Evolutionary conservation across 2,329 filamentous ascomycete genomes (phyloP), one percentile per base, ranked within the genome.

Genomic region (Neonectria hederae): DNA sequence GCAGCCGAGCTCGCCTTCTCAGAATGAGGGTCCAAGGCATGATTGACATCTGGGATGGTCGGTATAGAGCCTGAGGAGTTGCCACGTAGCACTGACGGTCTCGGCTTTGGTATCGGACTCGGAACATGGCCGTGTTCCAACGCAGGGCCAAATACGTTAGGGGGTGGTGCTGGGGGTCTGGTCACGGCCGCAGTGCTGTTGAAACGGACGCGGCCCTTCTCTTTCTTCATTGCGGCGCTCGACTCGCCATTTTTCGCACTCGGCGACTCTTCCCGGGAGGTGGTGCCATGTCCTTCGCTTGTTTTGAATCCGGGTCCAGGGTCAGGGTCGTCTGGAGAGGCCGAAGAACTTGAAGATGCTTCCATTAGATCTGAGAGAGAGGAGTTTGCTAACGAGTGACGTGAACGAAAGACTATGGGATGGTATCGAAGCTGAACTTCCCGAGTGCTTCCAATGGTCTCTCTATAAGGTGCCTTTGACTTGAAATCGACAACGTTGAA

Each of bases 171-270:
- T 17, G 67, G 74, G 52, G 70, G 76, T 63, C 65, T 76, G 43
- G 69, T 76, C 22, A 71, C 74, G 19, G 70, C 80, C 28, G 81
- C 80, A 61, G 77, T 80, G 74, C 82, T 84, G 70, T 84, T 84
- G 68, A 84, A 84, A 7, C 82, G 78, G 28, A 84, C 83, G 28
- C 83, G 79, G 3, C 80, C 81, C 66, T 83, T 84, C 65, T 84
- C 82, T 69, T 77, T 82, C 63, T 58, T 74, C n/a, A 66, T 35
- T 28, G 65, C 70, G 17, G 70, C 42, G 32, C 22, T 40, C 17
- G 32, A n/a, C 14, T 49, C 70, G 48, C 61, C 64, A 1, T 58
- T 58, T 22, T 57, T 60, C 17, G 65, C 62, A 10, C 65, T 65
- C n/a, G 63, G 64, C 6, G 69, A 62, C 11, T 54, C 57, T 32